Base-by-base conservation (phyloP, 1,284 basidiomycete genomes). In the Mycosarcoma mackinlayi region DNA sequence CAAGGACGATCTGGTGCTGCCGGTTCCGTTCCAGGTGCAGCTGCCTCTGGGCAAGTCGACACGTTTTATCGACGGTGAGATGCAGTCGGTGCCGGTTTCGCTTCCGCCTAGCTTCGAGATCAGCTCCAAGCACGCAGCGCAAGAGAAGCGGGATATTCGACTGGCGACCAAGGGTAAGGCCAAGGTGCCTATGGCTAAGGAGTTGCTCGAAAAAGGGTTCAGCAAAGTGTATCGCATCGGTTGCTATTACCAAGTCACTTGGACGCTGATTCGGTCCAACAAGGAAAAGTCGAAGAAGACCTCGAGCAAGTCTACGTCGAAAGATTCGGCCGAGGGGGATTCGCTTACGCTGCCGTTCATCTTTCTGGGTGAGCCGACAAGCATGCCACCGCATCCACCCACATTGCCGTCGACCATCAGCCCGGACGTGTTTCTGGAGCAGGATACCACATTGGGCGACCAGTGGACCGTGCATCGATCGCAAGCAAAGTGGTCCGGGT, bases 91-190 rank as follows among this genome's bases (percentile, higher is more conserved):
- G n/a, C 56, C 73, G 11, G 77, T 79, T 2, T 56, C 77, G 34
- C 55, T 79, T 16, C 77, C 77, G 16, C 77, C 77, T 21, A 74
- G 70, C 31, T 79, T 74, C 40, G 77, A 79, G 51, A 74, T 79
- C 53, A 73, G 74, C 51, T 71, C 73, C 31, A 76, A 78, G 38
- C 45, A 54, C 9, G 66, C 70, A 21, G 61, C 61, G 6, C 62
- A 69, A 39, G 70, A 77, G 25, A 75, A 63, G 59, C 54, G 59
- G 11, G 72, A 67, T 4, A 58, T 74, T 30, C 67, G 68, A n/a
- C 45, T 62, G 16, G 66, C 68, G 5, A 66, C 70, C 49, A 76
- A 58, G 45, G 64, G 72, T 44, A 64, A 71, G 48, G 52, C 60
- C 1, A 64, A 53, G 30, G 64, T 56, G 31, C 69, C 62, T 11